phyloP scores from a whole-genome alignment of 148 eudicot genomes.

The Persicaria tinctoria region DNA sequence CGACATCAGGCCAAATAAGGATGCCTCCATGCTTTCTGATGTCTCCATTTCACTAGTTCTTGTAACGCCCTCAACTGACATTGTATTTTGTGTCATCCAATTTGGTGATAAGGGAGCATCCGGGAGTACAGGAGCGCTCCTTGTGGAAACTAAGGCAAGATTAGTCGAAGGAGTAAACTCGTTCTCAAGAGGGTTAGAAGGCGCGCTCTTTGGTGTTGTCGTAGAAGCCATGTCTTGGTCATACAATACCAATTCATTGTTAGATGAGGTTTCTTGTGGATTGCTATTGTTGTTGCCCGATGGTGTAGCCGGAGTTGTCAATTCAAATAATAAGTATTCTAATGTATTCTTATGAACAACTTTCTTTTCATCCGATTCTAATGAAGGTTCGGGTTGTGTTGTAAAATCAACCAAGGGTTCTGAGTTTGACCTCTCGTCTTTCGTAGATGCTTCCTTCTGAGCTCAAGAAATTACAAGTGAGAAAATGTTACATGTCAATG shows the following conservation, averaged over 20 bases:
- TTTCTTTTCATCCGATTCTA: slow-evolving; percentile 12
- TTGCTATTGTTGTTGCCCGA: neutral
- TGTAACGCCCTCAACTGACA: neutral
- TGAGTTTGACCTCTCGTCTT: slow-evolving; percentile 22
- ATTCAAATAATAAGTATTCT: slow-evolving; percentile 5
- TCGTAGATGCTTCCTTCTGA: slow-evolving; percentile 30
- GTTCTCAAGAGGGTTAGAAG: neutral
- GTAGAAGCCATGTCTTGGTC: neutral
- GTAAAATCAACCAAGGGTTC: slow-evolving; percentile 43
- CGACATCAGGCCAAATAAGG: neutral
- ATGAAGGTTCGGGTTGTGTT: slow-evolving; percentile 26
- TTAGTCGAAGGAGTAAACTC: neutral
- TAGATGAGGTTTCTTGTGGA: neutral
- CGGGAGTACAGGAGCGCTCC: neutral
- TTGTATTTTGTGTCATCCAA: neutral
- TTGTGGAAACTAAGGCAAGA: neutral
- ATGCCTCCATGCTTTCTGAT: neutral
- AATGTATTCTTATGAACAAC: neutral
- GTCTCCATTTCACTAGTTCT: neutral
- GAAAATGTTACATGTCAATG: neutral
- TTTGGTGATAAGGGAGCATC: neutral
- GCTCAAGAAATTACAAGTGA: neutral
- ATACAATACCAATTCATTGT: neutral
- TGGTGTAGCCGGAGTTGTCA: neutral
- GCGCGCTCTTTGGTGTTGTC: neutral